A percentile compares a stretch with the other conserved stretches of the same genome.
Evolutionary conservation across 1,284 basidiomycete species (phyloP).

Genomic region (Porogramme epimiltina): DNA sequence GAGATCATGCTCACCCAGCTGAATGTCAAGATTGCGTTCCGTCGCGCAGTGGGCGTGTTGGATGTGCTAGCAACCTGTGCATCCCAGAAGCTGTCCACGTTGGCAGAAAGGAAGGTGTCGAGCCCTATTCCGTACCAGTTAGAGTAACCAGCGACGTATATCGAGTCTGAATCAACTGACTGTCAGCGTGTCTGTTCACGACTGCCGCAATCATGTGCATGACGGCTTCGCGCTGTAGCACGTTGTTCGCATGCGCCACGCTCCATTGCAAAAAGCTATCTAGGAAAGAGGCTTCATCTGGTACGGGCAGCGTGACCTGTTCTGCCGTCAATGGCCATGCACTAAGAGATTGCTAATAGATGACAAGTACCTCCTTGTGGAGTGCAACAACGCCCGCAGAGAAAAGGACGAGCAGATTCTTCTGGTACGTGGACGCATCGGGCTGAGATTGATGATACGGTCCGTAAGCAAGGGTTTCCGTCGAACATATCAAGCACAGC

Average conservation of each 20-base stretch:
- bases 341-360: background rate
- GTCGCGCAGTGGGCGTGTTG: conserved; percentile 42
- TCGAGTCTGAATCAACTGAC: conserved; percentile 36
- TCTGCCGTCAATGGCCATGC: background rate
- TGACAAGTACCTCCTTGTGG: conserved; percentile 60
- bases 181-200: conserved; percentile 75
- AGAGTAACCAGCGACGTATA: conserved; percentile 8
- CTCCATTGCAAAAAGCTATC: conserved; percentile 61
- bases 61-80: conserved; percentile 40
- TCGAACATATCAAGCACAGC: background rate
- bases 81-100: conserved; percentile 47
- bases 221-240: conserved; percentile 59
- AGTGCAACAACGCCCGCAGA: conserved; percentile 65
- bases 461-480: too few relatives aligned
- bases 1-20: conserved; percentile 66
- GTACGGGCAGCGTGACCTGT: conserved; percentile 52
- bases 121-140: conserved; percentile 22
- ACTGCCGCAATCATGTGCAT: conserved; percentile 67
- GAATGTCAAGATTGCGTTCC: conserved; percentile 63
- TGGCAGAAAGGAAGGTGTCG: conserved; percentile 25
- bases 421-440: conserved; percentile 48
- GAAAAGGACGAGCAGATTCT: conserved; percentile 68
- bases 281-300: conserved; percentile 54
- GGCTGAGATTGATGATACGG: too few relatives aligned
- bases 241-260: conserved; percentile 48